Evolutionary conservation across 805 yeast genomes (phyloP), one percentile per base, ranked within the genome.

Genomic region (Wickerhamiella spandovensis): DNA sequence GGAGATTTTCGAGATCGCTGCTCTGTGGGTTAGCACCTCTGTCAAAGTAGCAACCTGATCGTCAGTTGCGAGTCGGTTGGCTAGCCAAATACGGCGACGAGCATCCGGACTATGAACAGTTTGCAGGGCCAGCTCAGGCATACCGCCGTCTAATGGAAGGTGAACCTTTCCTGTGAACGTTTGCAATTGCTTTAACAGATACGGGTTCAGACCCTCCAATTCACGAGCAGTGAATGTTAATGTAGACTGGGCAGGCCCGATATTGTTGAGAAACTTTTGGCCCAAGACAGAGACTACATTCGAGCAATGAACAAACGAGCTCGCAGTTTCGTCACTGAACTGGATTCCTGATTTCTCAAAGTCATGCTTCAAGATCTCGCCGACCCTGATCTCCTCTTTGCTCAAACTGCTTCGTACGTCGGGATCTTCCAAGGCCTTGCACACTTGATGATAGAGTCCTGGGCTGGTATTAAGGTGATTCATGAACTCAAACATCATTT

Each of bases 401-500:
- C 81, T 64, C n/a, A 90, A 67, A 73, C 50, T 48, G 37, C 49
- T 48, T 5, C 20, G 15, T 4, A 28, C 32, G 12, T 28, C 32
- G 7, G 32, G 12, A 28, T 12, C 12, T 9, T 28, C 12, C 13
- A 56, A 46, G 10, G 57, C 55, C 18, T 17, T 25, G 6, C 43
- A 43, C 41, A 92, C 71, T 44, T 76, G 77, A 45, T 69, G 65
- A 60, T 81, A 86, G 25, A 92, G 70, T 37, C 76, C 81, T 15
- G 79, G 83, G 49, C 86, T 82, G 1, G 97, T 89, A 64, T 92
- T 92, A 44, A 92, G 70, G 48, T 82, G 75, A 65, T 88, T 92
- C 98, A 92, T 92, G 65, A 82, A 89, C 61, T 88, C 95, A 65
- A 82, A 90, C 84, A 90, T 78, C 55, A 78, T 72, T 58, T 86